Base-by-base conservation (phyloP, 139 green algal genomes). In the Auxenochlorella pyrenoidosa region DNA sequence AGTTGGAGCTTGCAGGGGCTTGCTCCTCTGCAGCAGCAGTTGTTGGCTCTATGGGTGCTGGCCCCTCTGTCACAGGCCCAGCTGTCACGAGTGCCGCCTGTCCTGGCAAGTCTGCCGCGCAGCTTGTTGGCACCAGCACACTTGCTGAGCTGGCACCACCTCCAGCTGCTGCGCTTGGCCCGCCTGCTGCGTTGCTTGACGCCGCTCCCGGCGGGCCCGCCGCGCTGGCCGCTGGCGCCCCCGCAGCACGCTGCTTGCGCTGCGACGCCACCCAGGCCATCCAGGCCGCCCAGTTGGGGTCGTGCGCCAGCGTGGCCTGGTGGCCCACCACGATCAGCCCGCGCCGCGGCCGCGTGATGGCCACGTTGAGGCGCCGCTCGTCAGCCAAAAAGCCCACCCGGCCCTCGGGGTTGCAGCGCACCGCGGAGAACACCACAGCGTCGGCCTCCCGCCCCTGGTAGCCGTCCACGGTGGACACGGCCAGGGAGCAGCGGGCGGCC, bases 401-500 rank as follows among this genome's bases (percentile, higher is more conserved):
- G 5, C 92, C 88, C 10, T 34, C 16, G 0, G 58, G 1, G 85
- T 98, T 99, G 87, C 91, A 95, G 28, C 97, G 93, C 44, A 99
- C 97, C 3, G 96, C 94, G 36, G 87, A 96, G 81, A 99, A 95
- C 3, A 99, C 82, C 26, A 99, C 93, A 0, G 96, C 91, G 88
- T 99, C 97, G 65, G 96, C 97, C 89, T 99, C 97, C 0, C 95
- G 93, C 19, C 97, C 97, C 92, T 99, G 97, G 70, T 90, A 96
- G 26, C 89, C 89, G 87, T 91, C 89, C 32, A 92, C 84, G 22
- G 82, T 93, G 34, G 65, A 89, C 1, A 93, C 73, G 0, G 71
- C 76, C 12, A 90, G 43, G 36, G 15, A 12, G 79, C 68, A 78
- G 38, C 34, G 63, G 66, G 8, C 15, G 47, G 19, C 3, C 12